phyloP scores from a whole-genome alignment of 2,329 filamentous ascomycete species.

The Alternaria alternata region DNA sequence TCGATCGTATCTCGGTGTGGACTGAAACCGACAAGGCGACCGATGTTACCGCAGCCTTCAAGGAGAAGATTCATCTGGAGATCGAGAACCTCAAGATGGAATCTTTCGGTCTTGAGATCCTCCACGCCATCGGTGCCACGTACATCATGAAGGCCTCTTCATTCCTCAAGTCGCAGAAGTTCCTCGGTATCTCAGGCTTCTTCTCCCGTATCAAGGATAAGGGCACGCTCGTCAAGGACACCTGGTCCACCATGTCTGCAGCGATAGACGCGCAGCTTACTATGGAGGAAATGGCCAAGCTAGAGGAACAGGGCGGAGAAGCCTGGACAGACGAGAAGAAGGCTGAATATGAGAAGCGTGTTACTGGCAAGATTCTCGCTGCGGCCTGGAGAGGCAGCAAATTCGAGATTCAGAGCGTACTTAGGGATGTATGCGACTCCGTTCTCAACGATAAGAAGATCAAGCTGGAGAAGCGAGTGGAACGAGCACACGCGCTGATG shows the following conservation, averaged over 20 bases:
- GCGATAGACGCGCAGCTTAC: constrained; percentile 97
- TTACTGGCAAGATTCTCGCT: constrained; percentile 97
- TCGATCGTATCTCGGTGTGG: constrained; percentile 92
- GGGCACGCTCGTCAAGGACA: constrained; percentile 95
- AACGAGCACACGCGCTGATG: constrained; percentile 88
- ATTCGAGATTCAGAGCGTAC: constrained; percentile 96
- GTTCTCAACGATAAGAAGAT: constrained; percentile 84
- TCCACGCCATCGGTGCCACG: constrained; percentile 91
- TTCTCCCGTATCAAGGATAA: constrained; percentile 95
- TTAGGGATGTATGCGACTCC: constrained; percentile 91
- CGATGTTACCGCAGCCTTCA: constrained; percentile 88
- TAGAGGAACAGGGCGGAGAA: constrained; percentile 93
- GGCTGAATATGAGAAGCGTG: constrained; percentile 91
- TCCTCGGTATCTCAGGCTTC: constrained; percentile 94
- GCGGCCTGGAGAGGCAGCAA: constrained; percentile 96
- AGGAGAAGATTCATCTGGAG: constrained; percentile 92
- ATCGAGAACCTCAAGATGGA: constrained; percentile 99
- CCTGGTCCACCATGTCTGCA: constrained; percentile 95
- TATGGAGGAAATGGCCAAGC: constrained; percentile 98
- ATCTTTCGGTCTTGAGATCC: constrained; percentile 93
- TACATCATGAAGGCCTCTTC: constrained; percentile 88
- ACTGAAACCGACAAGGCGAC: constrained; percentile 91
- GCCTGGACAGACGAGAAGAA: constrained; percentile 99
- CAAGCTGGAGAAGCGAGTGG: constrained; percentile 81
- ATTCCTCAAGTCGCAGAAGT: constrained; percentile 94